These are phyloP conservation scores for Penicillium expansum DNA, from an alignment of 2,329 filamentous ascomycete species.

Conservation along the genomic window DNA sequence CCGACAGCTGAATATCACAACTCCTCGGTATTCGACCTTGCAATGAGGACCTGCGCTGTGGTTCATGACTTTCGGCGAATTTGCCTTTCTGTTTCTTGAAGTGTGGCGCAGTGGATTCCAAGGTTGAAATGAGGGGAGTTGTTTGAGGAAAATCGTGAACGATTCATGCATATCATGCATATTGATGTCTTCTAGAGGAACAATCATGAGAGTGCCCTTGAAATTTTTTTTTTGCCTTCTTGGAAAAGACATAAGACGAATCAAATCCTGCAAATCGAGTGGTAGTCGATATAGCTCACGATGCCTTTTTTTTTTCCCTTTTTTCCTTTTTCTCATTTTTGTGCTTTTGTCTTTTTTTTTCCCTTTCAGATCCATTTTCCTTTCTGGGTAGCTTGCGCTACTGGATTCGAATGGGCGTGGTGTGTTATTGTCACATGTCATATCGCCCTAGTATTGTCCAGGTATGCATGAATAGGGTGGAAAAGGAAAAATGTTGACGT, in stretches of 20 bases:
- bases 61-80: background rate
- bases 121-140: background rate
- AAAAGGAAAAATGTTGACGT: background rate
- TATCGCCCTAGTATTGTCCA: background rate
- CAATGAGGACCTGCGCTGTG: background rate
- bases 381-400: background rate
- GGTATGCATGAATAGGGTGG: background rate
- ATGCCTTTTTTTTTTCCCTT: background rate
- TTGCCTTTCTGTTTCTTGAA: background rate
- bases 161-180: background rate
- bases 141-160: background rate
- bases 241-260: background rate
- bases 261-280: background rate
- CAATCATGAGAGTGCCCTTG: background rate
- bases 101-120: background rate
- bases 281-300: background rate
- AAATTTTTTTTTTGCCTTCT: background rate
- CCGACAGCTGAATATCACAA: background rate
- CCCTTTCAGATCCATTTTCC: too few relatives aligned
- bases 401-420: background rate
- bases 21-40: background rate
- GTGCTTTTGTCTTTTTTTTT: too few relatives aligned
- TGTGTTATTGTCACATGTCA: background rate
- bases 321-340: too few relatives aligned
- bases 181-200: background rate